These are phyloP conservation scores for Curvularia sp. DNA, from an alignment of 2,329 filamentous ascomycete species.

Conservation along the genomic window DNA sequence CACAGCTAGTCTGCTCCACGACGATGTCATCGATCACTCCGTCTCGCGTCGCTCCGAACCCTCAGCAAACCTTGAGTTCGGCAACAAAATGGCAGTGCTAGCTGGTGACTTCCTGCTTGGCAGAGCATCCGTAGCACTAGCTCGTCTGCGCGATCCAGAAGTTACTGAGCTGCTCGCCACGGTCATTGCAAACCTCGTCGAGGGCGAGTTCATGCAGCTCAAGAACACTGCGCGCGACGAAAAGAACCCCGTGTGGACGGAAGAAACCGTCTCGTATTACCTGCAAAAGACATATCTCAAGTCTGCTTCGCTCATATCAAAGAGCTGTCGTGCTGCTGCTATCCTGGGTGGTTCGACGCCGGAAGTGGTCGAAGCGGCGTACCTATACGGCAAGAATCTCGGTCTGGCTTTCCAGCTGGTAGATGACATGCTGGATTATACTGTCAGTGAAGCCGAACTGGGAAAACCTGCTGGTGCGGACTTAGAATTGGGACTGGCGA, in stretches of 20 bases:
- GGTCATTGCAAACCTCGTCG: slow-evolving; percentile 95
- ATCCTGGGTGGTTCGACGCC: slow-evolving; percentile 79
- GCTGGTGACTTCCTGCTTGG: slow-evolving; percentile 97
- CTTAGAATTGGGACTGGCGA: slow-evolving; percentile 89
- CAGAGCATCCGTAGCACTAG: slow-evolving; percentile 89
- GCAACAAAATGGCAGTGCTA: slow-evolving; percentile 98
- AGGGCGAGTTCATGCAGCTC: slow-evolving; percentile 99
- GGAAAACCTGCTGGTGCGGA: slow-evolving; percentile 96
- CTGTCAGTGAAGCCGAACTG: slow-evolving; percentile 79
- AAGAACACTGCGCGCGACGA: slow-evolving; percentile 95
- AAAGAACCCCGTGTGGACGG: slow-evolving; percentile 80
- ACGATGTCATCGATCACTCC: slow-evolving; percentile 97
- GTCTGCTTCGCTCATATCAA: slow-evolving; percentile 93
- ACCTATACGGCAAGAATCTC: slow-evolving; percentile 90
- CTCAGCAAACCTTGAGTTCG: slow-evolving; percentile 92
- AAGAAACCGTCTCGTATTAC: slow-evolving; percentile 91
- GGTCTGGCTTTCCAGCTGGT: slow-evolving; percentile 96
- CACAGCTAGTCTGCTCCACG: slow-evolving; percentile 93
- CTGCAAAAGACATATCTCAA: slow-evolving; percentile 98
- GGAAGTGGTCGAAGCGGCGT: slow-evolving; percentile 87
- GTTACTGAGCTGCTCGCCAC: slow-evolving; percentile 94
- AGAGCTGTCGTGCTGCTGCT: slow-evolving; percentile 90
- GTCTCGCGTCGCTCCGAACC: slow-evolving; percentile 81
- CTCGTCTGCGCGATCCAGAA: slow-evolving; percentile 87
- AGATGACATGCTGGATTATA: slow-evolving; percentile 98